Base-by-base conservation (phyloP, 176 grass and related monocot genomes). In the Metroxylon sagu region DNA sequence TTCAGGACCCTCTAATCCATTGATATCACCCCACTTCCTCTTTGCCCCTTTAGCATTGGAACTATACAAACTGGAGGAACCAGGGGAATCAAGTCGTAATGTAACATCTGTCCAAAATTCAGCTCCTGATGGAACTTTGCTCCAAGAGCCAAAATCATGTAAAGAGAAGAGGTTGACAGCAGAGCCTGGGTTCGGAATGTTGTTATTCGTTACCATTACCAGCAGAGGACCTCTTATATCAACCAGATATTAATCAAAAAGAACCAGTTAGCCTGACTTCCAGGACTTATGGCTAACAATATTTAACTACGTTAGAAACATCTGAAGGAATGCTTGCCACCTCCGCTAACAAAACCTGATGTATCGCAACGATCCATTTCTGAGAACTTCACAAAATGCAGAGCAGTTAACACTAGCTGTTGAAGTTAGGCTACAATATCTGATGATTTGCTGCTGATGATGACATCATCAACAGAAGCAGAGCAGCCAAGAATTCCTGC, bases 361-460 rank as follows among this genome's bases (percentile, higher is more conserved):
- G 86, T 83, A 66, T 99, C 94, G 61, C 71, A 62, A 55, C 85
- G 94, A 56, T 93, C 94, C 94, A 99, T 99, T 68, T 75, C 66
- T 39, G 4, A 60, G 68, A 84, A 76, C 67, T 77, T 83, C 6
- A 39, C 12, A 14, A 59, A 59, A 59, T 4, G 5, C 16, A 30
- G 3, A 12, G 35, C 17, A 27, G 26, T 29, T 29, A n/a, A 30
- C 4, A 59, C 4, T 17, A 28, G 16, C 16, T 59, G 26, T 29
- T 59, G 26, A 30, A 59, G 35, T 43, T 43, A 43, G 35, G 35
- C 35, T 43, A 43, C 35, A 43, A 43, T 43, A 43, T 43, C 7
- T 43, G 35, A 43, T 14, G 35, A 43, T 43, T 43, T 2, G 7
- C 35, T 12, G 35, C 35, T 10, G 12, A 2, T 43, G 35, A 14